phyloP scores from a whole-genome alignment of 371 early-diverging fungal species.

The Choanephora cucurbitarum region DNA sequence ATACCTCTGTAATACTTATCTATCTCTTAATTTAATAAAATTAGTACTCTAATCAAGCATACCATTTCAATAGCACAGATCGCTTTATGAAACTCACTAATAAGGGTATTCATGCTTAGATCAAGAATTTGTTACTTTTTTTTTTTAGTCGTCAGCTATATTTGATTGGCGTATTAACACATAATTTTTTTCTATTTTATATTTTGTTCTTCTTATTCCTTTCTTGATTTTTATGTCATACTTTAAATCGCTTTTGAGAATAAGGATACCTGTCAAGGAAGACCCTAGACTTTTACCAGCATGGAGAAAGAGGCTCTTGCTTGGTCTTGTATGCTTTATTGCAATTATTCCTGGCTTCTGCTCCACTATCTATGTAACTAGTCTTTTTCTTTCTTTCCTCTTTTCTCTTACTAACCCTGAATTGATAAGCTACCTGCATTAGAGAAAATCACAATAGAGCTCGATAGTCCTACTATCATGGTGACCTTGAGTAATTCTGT shows the following conservation, averaged over 20 bases:
- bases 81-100: too few species aligned
- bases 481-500: slow-evolving; percentile 61
- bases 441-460: slow-evolving; percentile 34
- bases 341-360: slow-evolving; percentile 55
- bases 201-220: background rate
- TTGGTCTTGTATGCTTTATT: slow-evolving; percentile 45
- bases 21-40: too few species aligned
- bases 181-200: background rate
- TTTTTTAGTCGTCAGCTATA: background rate
- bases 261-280: slow-evolving; percentile 19
- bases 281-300: slow-evolving; percentile 40
- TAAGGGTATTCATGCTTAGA: background rate
- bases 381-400: background rate
- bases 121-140: background rate
- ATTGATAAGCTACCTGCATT: slow-evolving; percentile 54
- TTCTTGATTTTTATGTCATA: slow-evolving; percentile 19
- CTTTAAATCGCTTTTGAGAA: slow-evolving; percentile 7
- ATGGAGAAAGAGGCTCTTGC: slow-evolving; percentile 40
- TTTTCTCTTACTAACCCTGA: background rate
- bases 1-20: too few species aligned
- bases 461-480: slow-evolving; percentile 45
- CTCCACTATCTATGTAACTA: slow-evolving; percentile 48
- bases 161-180: background rate
- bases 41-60: too few species aligned
- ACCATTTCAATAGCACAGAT: too few species aligned